Percentiles rank a stretch among this genome's conserved stretches.
Evolutionary conservation across 257 asterid genomes (phyloP).

Genomic region (Penstemon eatonii): DNA sequence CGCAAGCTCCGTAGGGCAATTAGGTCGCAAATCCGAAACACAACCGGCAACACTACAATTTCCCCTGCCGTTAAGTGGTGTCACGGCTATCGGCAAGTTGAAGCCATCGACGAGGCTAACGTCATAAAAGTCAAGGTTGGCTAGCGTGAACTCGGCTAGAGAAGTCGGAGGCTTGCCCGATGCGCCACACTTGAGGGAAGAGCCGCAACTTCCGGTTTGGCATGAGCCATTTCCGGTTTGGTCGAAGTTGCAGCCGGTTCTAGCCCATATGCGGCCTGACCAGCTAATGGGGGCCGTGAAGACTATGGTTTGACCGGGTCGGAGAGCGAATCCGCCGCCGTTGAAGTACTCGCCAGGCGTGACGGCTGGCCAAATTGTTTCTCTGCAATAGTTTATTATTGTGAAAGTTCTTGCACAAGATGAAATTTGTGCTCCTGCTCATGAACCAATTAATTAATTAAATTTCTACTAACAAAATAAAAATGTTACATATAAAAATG

Average conservation of each 20-base stretch:
- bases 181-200: constrained; percentile 56
- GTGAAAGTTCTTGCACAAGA: constrained; percentile 72
- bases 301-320: constrained; percentile 51
- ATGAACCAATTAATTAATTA: background rate
- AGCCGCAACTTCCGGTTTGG: constrained; percentile 75
- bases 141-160: constrained; percentile 85
- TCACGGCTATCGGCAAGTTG: constrained; percentile 71
- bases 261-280: constrained; percentile 88
- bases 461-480: background rate
- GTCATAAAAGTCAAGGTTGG: constrained; percentile 65
- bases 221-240: constrained; percentile 69
- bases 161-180: constrained; percentile 78
- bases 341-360: constrained; percentile 66
- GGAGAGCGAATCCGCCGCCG: constrained; percentile 81
- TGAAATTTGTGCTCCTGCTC: constrained; percentile 46
- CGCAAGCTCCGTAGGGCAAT: constrained; percentile 70
- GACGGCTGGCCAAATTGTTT: constrained; percentile 89
- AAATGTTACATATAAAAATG: background rate
- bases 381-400: constrained; percentile 66
- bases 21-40: constrained; percentile 54
- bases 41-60: constrained; percentile 87
- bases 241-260: constrained; percentile 90
- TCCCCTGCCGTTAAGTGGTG: constrained; percentile 67
- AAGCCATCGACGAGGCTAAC: constrained; percentile 94
- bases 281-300: constrained; percentile 75